Base-by-base conservation (phyloP, 73 alveolate genomes). In the Symbiodinium natans region DNA sequence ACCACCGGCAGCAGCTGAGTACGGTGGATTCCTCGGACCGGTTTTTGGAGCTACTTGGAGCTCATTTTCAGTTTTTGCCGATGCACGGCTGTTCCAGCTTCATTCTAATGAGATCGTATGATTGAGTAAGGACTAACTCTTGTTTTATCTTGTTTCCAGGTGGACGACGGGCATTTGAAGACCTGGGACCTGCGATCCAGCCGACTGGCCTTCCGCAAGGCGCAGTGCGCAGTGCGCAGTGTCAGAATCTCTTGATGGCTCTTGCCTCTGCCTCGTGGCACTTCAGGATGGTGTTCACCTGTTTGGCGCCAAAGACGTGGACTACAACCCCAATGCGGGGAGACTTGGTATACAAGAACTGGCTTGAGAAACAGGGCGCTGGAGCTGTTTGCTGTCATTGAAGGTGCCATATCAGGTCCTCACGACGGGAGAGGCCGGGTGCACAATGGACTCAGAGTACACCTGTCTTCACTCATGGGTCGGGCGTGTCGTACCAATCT, bases 281-380 rank as follows among this genome's bases (percentile, higher is more conserved):
- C 38, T 2, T 2, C 56, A 92, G 98, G 98, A 92, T 23, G 98
- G 98, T 5, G 99, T 99, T 4, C 99, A 99, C 93, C 93, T 88
- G 54, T 99, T 94, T 41, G 99, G 94, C 27, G 94, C 99, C 15
- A 87, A 92, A 75, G 99, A 99, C 82, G 83, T 99, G 75, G 99
- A 99, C 90, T 99, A 99, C 92, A 99, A 99, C 71, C 99, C 99
- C 82, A 99, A 99, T 38, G 99, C n/a, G 36, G n/a, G 85, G 21
- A 46, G 59, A 46, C 6, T 46, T 9, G 21, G 59, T 46, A 46
- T 13, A 46, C 13, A 46, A 46, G 59, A 46, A 46, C 13, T 9
- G 59, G 17, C 36, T 29, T 63, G 36, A 2, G 36, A 13, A 29
- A 25, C 15, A 9, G 80, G 71, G 71, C 71, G 3, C 71, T 29